Conservation (phyloP, 257 asterid genomes). For the Galeopsis tetrahit region DNA sequence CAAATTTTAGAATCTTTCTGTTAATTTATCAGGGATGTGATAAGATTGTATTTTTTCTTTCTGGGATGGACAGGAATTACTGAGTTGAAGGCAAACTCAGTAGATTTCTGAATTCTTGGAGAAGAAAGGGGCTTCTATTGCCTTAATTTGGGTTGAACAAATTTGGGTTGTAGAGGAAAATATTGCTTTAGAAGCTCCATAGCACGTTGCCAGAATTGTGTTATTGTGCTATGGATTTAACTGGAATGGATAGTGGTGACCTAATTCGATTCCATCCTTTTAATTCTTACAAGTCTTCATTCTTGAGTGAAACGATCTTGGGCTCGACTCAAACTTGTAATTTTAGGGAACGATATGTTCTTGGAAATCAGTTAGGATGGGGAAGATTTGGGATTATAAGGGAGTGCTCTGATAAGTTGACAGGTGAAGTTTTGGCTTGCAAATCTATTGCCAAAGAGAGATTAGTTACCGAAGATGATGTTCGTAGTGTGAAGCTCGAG, state of each 20-base stretch:
- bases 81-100: slow-evolving; percentile 21
- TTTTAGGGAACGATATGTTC: slow-evolving; percentile 49
- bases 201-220: background rate
- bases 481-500: slow-evolving; percentile 62
- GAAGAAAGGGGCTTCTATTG: slow-evolving; percentile 4
- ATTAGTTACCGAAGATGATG: slow-evolving; percentile 52
- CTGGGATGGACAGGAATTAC: slow-evolving; percentile 26
- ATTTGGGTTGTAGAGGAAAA: slow-evolving; percentile 6
- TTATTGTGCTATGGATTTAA: no score
- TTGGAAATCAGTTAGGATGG: slow-evolving; percentile 62
- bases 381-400: slow-evolving; percentile 64
- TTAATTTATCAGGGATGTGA: slow-evolving; percentile 30
- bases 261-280: slow-evolving; percentile 22
- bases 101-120: slow-evolving; percentile 3
- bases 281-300: slow-evolving; percentile 42
- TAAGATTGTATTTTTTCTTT: slow-evolving; percentile 30
- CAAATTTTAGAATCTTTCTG: slow-evolving; percentile 22
- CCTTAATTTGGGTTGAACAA: slow-evolving; percentile 1
- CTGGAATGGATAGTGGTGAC: background rate
- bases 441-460: slow-evolving; percentile 65
- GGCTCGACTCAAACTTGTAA: slow-evolving; percentile 42
- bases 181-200: background rate
- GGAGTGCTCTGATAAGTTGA: slow-evolving; percentile 53
- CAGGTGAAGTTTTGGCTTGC: slow-evolving; percentile 68
- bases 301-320: slow-evolving; percentile 43